Conservation (phyloP, 2,329 filamentous ascomycete species). For the Cadophora luteo-olivacea region DNA sequence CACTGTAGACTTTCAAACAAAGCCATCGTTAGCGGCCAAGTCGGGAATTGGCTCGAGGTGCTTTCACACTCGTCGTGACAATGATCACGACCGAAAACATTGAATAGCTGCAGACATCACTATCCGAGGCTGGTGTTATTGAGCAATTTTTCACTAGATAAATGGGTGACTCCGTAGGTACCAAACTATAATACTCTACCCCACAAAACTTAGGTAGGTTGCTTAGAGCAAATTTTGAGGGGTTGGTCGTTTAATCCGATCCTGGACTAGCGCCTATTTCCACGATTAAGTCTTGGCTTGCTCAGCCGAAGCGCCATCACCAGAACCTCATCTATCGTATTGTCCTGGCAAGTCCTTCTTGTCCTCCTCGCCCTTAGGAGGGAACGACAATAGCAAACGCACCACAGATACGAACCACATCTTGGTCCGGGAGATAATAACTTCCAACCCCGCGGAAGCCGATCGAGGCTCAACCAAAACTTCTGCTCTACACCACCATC, state of each 20-base stretch:
- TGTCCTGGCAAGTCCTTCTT: constrained; percentile 12
- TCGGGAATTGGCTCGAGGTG: not conserved
- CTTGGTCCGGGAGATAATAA: not conserved
- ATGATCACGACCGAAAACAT: not conserved
- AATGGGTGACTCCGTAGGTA: not conserved
- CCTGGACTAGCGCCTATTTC: constrained; percentile 5
- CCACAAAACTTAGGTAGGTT: not conserved
- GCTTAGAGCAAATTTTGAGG: not conserved
- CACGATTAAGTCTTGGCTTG: not conserved
- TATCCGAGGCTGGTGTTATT: not conserved
- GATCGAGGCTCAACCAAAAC: not conserved
- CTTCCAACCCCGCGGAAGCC: too few relatives aligned
- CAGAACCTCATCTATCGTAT: constrained; percentile 16
- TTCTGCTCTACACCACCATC: not conserved
- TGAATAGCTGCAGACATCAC: not conserved
- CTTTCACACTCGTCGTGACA: not conserved
- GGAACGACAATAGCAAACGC: not conserved
- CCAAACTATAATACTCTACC: not conserved
- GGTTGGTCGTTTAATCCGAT: not conserved
- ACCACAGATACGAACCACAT: not conserved
- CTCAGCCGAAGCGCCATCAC: constrained; percentile 2
- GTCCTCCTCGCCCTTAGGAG: constrained; percentile 14
- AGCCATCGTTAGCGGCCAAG: not conserved
- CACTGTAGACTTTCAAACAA: not conserved
- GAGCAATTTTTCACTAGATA: not conserved